Evolutionary conservation across 2,329 filamentous ascomycete species (phyloP).

Genomic region (Penicillium sp.): DNA sequence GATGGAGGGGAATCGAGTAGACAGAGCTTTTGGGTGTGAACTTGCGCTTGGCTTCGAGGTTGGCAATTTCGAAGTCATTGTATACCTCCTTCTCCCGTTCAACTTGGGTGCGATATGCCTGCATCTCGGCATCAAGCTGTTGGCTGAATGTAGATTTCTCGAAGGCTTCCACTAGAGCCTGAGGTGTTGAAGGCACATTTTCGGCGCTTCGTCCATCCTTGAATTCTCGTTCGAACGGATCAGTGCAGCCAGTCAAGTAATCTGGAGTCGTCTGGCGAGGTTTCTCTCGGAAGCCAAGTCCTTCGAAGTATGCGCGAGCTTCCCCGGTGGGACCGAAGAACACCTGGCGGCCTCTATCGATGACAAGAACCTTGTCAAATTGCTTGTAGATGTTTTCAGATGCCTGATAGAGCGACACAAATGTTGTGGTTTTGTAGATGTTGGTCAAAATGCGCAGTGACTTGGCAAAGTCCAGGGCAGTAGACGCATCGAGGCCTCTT

Average conservation of each 20-base stretch:
- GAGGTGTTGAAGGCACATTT: slow-evolving; percentile 69
- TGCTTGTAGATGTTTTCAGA: slow-evolving; percentile 77
- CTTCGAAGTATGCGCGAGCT: slow-evolving; percentile 73
- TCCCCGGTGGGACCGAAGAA: slow-evolving; percentile 71
- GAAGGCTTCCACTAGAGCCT: slow-evolving; percentile 70
- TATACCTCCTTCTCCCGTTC: slow-evolving; percentile 66
- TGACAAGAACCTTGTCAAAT: slow-evolving; percentile 83
- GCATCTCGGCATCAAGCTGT: slow-evolving; percentile 66
- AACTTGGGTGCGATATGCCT: slow-evolving; percentile 65
- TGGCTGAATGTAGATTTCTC: slow-evolving; percentile 62
- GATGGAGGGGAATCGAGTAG: slow-evolving; percentile 79
- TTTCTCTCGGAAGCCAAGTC: slow-evolving; percentile 71
- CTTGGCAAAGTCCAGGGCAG: slow-evolving; percentile 66
- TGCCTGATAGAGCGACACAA: slow-evolving; percentile 83
- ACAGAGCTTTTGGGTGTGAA: slow-evolving; percentile 71
- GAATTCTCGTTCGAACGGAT: slow-evolving; percentile 80
- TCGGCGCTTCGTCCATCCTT: slow-evolving; percentile 64
- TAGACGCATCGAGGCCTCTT: slow-evolving; percentile 67
- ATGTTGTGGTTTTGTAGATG: slow-evolving; percentile 79
- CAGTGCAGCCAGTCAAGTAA: slow-evolving; percentile 79
- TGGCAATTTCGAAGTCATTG: slow-evolving; percentile 75
- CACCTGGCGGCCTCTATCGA: slow-evolving; percentile 73
- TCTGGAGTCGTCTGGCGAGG: slow-evolving; percentile 79
- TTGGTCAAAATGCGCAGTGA: slow-evolving; percentile 79
- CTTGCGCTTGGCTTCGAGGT: slow-evolving; percentile 76